phyloP scores from a whole-genome alignment of 306 rosid species.

The Adenanthera pavonina region DNA sequence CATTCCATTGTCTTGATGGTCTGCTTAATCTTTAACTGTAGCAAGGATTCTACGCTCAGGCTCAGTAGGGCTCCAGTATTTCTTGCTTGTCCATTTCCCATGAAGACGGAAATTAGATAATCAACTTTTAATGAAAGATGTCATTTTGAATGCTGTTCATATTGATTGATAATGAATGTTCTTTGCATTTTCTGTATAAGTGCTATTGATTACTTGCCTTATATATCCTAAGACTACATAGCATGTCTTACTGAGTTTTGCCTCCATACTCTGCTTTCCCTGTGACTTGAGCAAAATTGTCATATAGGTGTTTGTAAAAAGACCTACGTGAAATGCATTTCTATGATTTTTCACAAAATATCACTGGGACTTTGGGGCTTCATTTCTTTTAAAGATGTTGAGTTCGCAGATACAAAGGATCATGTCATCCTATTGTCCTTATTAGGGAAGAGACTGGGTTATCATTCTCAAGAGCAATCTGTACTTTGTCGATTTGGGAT shows the following conservation, averaged over 20 bases:
- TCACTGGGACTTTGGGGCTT: not conserved
- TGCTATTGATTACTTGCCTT: not conserved
- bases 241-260: not conserved
- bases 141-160: not conserved
- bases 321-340: not conserved
- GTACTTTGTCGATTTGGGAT: slow-evolving; percentile 10
- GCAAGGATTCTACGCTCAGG: not conserved
- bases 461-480: not conserved
- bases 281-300: slow-evolving; percentile 1
- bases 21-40: not conserved
- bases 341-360: not conserved
- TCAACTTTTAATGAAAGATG: not conserved
- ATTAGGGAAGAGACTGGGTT: not conserved
- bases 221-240: not conserved
- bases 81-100: not conserved
- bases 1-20: not conserved
- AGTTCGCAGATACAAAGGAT: not conserved
- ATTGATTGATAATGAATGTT: not conserved
- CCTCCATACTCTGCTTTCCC: not conserved
- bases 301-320: slow-evolving; percentile 41
- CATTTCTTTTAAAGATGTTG: not conserved
- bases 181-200: not conserved
- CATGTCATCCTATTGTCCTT: not conserved
- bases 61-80: not conserved
- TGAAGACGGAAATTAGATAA: slow-evolving; percentile 16